Base-by-base conservation (phyloP, 2,329 filamentous ascomycete species). In the Ceratocystiopsis brevicomis region DNA sequence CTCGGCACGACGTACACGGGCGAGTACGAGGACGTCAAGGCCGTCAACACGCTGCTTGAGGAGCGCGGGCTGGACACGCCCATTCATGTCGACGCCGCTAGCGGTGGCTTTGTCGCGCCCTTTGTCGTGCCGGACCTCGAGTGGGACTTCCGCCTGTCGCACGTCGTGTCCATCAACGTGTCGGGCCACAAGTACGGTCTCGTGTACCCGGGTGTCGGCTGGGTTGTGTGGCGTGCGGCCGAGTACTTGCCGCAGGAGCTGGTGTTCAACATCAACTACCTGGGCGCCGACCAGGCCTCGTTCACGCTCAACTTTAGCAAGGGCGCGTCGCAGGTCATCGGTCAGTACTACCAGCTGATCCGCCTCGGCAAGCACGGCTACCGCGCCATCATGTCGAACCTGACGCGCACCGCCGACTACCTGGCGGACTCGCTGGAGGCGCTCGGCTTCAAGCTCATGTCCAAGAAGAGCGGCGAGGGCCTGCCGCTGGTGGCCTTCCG, bases 201-300 rank as follows among this genome's bases (percentile, higher is more conserved):
- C 17, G 67, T 92, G 41, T 94, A 95, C 57, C 87, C 87, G 0
- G 87, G 88, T 59, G 83, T 96, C 14, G 88, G 88, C 46, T 96
- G 88, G 88, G 77, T 88, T 12, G 68, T 95, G 51, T 95, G 87
- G 86, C 76, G 87, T 40, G 73, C 76, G 36, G 73, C 83, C 41
- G 79, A 90, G 59, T 90, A 70, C 61, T 71, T 94, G 3, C 88
- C 88, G 9, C 71, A 88, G 57, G 87, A 95, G 55, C 77, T 95
- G 18, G 85, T 96, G 54, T 96, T 96, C 74, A 95, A 94, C 70
- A 95, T 96, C 72, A 95, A 95, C 71, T 96, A 96, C 64, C 79
- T 95, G 6, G 88, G 88, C 41, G 87, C 88, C 12, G 85, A 95
- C 57, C 88, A 96, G 59, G 81, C 86, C 2, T 94, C 85, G 3